Base-by-base conservation (phyloP, 2,329 filamentous ascomycete genomes). In the Purpureocillium takamizusanense region DNA sequence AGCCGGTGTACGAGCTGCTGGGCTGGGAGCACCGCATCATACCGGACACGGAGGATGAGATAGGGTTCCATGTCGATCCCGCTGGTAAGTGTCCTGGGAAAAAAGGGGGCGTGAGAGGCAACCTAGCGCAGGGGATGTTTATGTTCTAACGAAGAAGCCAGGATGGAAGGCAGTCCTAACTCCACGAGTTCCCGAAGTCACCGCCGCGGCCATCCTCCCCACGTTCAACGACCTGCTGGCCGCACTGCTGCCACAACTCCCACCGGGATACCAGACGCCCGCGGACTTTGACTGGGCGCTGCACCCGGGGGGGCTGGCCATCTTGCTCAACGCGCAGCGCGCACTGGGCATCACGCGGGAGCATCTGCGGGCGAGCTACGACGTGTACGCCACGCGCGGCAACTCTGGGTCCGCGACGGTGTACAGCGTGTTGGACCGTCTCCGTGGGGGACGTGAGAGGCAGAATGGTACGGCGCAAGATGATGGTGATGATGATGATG, bases 231-330 rank as follows among this genome's bases (percentile, higher is more conserved):
- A 61, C 13, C 65, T 73, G 18, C 65, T 83, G 12, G 51, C 80
- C 25, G 57, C 67, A 6, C 67, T 67, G 7, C 53, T 72, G 16
- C 61, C 63, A 2, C 45, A 59, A 1, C 56, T 77, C 3, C 70
- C 74, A 1, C 50, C 54, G 5, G 49, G 56, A 7, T 71, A 70
- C 48, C 51, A 55, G n/a, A 46, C 54, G 0, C 63, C 79, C 0
- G 54, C 65, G 0, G 74, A 81, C 42, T 83, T 83, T 46, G 81
- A 86, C 61, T 86, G 81, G 81, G 81, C 80, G 1, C 71, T 86
- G 52, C 81, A 86, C 48, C 81, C 81, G 0, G 81, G 81, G 4
- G 81, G 81, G 14, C 67, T 76, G 1, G 77, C 78, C 1, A 82
- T 86, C 31, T 62, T 86, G 2, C 69, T 76, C 0, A 78, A 78